Conservation (phyloP, 352 stramenopile species). For the Pythium apleroticum region DNA sequence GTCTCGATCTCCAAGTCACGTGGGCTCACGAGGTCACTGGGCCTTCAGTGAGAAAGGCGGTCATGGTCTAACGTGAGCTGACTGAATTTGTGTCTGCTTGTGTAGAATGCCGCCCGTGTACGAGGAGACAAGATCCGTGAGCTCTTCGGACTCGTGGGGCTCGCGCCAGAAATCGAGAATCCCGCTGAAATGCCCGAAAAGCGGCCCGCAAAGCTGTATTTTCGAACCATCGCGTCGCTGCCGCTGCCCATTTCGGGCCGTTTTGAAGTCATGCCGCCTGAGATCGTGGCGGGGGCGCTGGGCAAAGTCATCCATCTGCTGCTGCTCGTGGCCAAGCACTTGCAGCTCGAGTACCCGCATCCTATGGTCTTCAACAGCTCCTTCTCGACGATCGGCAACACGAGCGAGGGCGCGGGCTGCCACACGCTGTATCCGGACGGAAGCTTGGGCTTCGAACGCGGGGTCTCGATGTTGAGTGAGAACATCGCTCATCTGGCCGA, state of each 20-base stretch:
- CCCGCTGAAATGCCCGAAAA: slow-evolving; percentile 3
- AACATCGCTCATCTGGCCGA: slow-evolving; percentile 64
- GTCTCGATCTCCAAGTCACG: slow-evolving; percentile 66
- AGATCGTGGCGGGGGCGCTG: slow-evolving; percentile 69
- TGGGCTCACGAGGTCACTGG: slow-evolving; percentile 51
- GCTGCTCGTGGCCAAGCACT: slow-evolving; percentile 63
- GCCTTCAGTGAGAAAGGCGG: not conserved
- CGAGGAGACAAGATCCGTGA: slow-evolving; percentile 70
- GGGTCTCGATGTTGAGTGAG: slow-evolving; percentile 72
- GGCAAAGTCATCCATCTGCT: slow-evolving; percentile 80
- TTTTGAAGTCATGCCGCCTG: slow-evolving; percentile 68
- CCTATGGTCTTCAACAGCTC: slow-evolving; percentile 88
- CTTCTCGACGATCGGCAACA: slow-evolving; percentile 85
- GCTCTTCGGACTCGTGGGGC: slow-evolving; percentile 63
- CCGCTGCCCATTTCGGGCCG: slow-evolving; percentile 71
- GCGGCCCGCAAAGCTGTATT: slow-evolving; percentile 31
- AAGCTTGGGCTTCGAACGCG: slow-evolving; percentile 72
- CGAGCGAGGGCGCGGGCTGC: slow-evolving; percentile 69
- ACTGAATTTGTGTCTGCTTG: not conserved
- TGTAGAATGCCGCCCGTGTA: slow-evolving; percentile 59
- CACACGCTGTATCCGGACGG: slow-evolving; percentile 85
- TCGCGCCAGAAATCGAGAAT: slow-evolving; percentile 22
- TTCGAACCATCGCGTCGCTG: slow-evolving; percentile 64
- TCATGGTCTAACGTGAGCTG: not conserved
- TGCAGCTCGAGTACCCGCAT: slow-evolving; percentile 69